Conservation (phyloP, 2,329 filamentous ascomycete genomes). For the Trichoderma harzianum region DNA sequence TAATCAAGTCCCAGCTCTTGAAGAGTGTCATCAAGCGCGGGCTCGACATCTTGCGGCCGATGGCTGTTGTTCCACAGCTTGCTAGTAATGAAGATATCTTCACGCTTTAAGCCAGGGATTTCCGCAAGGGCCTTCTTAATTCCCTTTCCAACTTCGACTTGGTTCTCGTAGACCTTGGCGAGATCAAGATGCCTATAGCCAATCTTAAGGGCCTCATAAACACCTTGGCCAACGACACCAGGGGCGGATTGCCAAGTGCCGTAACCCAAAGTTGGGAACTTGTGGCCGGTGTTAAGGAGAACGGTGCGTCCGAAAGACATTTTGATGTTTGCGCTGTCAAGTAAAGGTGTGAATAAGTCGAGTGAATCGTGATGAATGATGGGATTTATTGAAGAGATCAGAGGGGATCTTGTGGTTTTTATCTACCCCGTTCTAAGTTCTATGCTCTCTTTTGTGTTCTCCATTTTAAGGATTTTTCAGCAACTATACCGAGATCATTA, state of each 20-base stretch:
- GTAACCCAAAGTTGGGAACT: constrained; percentile 58
- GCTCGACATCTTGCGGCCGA: constrained; percentile 55
- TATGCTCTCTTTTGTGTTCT: not conserved
- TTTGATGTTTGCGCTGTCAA: not conserved
- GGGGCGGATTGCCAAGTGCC: constrained; percentile 67
- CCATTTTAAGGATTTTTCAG: not conserved
- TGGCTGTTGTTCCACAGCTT: constrained; percentile 61
- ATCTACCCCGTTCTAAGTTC: not conserved
- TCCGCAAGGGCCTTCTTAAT: constrained; percentile 46
- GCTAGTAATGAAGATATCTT: constrained; percentile 48
- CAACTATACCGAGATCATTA: not conserved
- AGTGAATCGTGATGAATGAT: not conserved
- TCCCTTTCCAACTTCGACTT: constrained; percentile 54
- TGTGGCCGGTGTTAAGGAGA: constrained; percentile 60
- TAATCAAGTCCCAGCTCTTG: constrained; percentile 55
- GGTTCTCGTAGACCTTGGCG: constrained; percentile 60
- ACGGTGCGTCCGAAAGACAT: constrained; percentile 58
- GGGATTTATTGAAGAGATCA: not conserved
- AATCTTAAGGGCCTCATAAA: constrained; percentile 59
- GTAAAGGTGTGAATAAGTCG: not conserved
- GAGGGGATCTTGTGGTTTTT: not conserved
- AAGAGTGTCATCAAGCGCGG: constrained; percentile 53
- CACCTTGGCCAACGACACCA: constrained; percentile 60
- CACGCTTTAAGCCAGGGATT: constrained; percentile 48
- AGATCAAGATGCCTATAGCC: constrained; percentile 62